A percentile compares a stretch with the other conserved stretches of the same genome.
These are phyloP conservation scores for Cunninghamia lanceolata DNA, from an alignment of 75 land plant species.

Conservation along the genomic window DNA sequence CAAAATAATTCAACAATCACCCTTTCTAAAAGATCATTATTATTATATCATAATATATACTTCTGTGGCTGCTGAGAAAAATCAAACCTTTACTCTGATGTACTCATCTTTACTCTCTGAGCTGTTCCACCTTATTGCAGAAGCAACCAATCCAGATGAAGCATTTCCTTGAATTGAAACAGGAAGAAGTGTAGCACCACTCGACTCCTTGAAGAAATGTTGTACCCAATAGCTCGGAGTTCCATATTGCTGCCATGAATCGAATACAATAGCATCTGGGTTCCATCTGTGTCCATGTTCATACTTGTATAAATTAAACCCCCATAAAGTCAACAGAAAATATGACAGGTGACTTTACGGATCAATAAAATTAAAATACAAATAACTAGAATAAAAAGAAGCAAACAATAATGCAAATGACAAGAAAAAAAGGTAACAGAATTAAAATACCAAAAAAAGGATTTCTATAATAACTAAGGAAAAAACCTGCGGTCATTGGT, in stretches of 20 bases:
- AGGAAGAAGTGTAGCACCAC: slow-evolving; percentile 64
- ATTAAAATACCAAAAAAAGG: background rate
- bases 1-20: background rate
- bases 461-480: background rate
- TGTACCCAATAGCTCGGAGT: slow-evolving; percentile 95
- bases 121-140: slow-evolving; percentile 55
- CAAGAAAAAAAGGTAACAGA: too few species aligned
- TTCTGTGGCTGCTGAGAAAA: slow-evolving; percentile 1
- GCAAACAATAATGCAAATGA: background rate
- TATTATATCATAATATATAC: background rate
- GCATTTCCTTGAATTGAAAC: slow-evolving; percentile 32
- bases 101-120: slow-evolving; percentile 25
- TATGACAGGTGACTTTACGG: background rate
- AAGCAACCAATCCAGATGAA: slow-evolving; percentile 42
- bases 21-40: background rate
- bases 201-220: slow-evolving; percentile 70
- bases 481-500: slow-evolving; percentile 65
- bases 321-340: background rate
- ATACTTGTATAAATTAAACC: background rate
- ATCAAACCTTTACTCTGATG: slow-evolving; percentile 57
- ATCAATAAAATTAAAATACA: background rate
- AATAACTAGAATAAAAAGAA: background rate
- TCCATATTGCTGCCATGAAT: slow-evolving; percentile 81
- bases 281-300: slow-evolving; percentile 63
- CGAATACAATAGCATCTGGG: slow-evolving; percentile 96